Evolutionary conservation across 1,284 basidiomycete species (phyloP).

Genomic region (Apiotrichum brassicae): DNA sequence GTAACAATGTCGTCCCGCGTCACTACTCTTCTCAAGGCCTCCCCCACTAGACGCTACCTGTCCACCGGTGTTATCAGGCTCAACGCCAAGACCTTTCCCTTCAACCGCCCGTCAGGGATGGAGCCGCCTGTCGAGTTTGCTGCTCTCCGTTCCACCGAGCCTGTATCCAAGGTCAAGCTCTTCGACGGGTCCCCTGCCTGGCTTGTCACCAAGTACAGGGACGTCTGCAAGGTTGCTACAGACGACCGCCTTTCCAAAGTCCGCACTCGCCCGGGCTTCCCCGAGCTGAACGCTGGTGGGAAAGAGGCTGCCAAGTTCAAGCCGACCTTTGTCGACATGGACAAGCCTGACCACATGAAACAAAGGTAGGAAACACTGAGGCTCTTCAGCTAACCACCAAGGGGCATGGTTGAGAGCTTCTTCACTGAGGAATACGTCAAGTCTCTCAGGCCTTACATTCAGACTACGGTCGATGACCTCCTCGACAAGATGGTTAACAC

Average conservation of each 20-base stretch:
- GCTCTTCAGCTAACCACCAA: neutral
- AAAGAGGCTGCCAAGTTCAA: constrained; percentile 10
- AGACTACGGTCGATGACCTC: constrained; percentile 2
- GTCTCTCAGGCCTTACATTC: constrained; percentile 6
- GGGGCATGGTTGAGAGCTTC: constrained; percentile 7
- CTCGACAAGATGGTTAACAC: constrained; percentile 6
- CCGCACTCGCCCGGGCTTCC: constrained; percentile 11
- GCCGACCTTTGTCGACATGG: constrained; percentile 15
- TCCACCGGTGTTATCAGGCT: neutral
- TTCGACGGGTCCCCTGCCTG: constrained; percentile 7
- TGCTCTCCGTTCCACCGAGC: constrained; percentile 1
- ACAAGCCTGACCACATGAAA: constrained; percentile 10
- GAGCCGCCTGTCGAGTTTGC: constrained; percentile 11
- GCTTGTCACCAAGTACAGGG: constrained; percentile 14
- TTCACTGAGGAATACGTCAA: constrained; percentile 5
- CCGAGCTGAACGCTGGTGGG: constrained; percentile 15
- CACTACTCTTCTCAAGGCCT: neutral
- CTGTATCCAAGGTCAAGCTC: constrained; percentile 8
- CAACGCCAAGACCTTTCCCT: constrained; percentile 4
- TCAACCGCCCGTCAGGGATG: constrained; percentile 11
- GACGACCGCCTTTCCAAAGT: constrained; percentile 11
- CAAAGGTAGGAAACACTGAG: constrained; percentile 3
- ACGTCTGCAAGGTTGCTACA: constrained; percentile 7
- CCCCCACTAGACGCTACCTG: neutral
- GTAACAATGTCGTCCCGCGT: neutral